These are phyloP conservation scores for Truncatella angustata DNA, from an alignment of 2,329 filamentous ascomycete species.

Conservation along the genomic window DNA sequence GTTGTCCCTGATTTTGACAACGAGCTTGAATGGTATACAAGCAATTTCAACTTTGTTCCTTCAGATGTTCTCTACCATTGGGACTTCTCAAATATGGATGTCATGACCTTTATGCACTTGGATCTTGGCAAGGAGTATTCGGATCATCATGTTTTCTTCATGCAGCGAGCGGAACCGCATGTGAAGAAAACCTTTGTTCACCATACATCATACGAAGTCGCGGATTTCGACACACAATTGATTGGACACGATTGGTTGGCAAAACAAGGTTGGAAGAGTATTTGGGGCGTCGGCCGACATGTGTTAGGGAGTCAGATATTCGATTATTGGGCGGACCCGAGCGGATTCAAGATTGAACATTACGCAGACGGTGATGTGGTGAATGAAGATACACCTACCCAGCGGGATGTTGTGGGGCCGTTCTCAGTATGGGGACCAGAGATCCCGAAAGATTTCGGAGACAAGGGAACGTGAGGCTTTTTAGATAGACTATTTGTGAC, in stretches of 20 bases:
- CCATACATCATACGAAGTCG: conserved; percentile 55
- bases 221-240: conserved; percentile 57
- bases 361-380: conserved; percentile 59
- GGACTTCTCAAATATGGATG: background rate
- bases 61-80: background rate
- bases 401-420: too few species aligned
- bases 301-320: conserved; percentile 58
- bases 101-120: background rate
- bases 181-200: conserved; percentile 41
- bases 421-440: too few species aligned
- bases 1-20: background rate
- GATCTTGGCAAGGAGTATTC: background rate
- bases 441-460: too few species aligned
- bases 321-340: conserved; percentile 33
- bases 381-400: too few species aligned
- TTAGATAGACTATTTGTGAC: too few species aligned
- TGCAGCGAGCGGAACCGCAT: too few species aligned
- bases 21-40: background rate
- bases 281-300: conserved; percentile 60
- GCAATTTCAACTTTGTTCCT: background rate
- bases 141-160: background rate
- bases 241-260: conserved; percentile 55
- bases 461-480: too few species aligned
- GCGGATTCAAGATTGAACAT: conserved; percentile 47
- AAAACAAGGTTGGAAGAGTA: conserved; percentile 46